phyloP scores from a whole-genome alignment of 352 stramenopile species.

The Globisporangium canariense region DNA sequence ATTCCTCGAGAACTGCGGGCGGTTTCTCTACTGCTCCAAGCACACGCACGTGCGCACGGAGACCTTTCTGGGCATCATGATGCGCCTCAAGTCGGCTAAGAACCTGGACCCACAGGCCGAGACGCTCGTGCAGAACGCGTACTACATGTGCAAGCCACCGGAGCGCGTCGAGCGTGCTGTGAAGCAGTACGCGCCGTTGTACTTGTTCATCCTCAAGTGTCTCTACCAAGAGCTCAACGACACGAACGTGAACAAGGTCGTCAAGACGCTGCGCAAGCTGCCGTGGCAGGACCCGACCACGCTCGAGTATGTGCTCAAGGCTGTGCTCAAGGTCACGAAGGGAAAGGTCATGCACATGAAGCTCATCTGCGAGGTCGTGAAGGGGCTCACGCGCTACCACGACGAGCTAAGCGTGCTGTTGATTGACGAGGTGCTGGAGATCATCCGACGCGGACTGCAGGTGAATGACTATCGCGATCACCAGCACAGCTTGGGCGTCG shows the following conservation, averaged over 20 bases:
- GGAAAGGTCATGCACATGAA: conserved; percentile 88
- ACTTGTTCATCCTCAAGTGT: conserved; percentile 88
- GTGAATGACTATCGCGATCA: conserved; percentile 89
- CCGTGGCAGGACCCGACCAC: conserved; percentile 83
- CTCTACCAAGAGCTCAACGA: conserved; percentile 84
- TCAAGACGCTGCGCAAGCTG: conserved; percentile 93
- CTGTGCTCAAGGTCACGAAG: conserved; percentile 92
- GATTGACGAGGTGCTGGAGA: conserved; percentile 93
- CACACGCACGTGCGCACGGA: conserved; percentile 90
- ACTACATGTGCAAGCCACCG: conserved; percentile 91
- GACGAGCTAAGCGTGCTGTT: conserved; percentile 89
- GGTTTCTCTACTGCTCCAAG: conserved; percentile 95
- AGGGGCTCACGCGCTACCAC: conserved; percentile 81
- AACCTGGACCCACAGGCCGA: conserved; percentile 85
- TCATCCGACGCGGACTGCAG: conserved; percentile 89
- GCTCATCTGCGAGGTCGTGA: conserved; percentile 85
- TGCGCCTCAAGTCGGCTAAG: conserved; percentile 94
- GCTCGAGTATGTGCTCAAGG: conserved; percentile 81
- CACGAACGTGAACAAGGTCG: conserved; percentile 86
- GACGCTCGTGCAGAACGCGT: conserved; percentile 90
- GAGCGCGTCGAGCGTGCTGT: conserved; percentile 71
- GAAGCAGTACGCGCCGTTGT: conserved; percentile 89
- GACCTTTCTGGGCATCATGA: conserved; percentile 93
- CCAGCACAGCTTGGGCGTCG: conserved; percentile 91
- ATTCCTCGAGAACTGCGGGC: conserved; percentile 95